A percentile compares a stretch with the other conserved stretches of the same genome.
Conservation (phyloP, 1,139 yeast species). For the Kurtzmaniella quercitrusa region DNA sequence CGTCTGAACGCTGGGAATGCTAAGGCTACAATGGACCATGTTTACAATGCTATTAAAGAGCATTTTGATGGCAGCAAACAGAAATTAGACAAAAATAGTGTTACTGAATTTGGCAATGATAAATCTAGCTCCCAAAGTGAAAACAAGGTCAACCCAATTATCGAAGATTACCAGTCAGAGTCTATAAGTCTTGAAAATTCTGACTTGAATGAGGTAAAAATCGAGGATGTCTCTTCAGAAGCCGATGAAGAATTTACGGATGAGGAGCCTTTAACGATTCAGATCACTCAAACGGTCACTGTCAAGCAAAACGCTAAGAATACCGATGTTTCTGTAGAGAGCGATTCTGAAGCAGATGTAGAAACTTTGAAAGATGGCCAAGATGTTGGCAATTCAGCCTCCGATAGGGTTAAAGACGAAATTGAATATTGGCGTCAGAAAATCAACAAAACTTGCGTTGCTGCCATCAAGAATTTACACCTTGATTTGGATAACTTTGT, state of each 20-base stretch:
- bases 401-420: slow-evolving; percentile 20
- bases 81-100: slow-evolving; percentile 10
- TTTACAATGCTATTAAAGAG: background rate
- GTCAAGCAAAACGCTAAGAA: slow-evolving; percentile 8
- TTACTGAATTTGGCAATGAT: too few relatives aligned
- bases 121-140: too few relatives aligned
- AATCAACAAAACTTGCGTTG: slow-evolving; percentile 37
- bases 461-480: slow-evolving; percentile 40
- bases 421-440: slow-evolving; percentile 30
- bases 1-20: slow-evolving; percentile 8
- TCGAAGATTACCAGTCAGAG: slow-evolving; percentile 10
- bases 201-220: too few relatives aligned
- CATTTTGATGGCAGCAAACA: background rate
- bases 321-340: background rate
- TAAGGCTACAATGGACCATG: slow-evolving; percentile 8
- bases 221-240: slow-evolving; percentile 1
- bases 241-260: slow-evolving; percentile 9
- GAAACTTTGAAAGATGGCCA: background rate
- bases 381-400: background rate
- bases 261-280: slow-evolving; percentile 22
- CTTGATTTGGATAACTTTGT: slow-evolving; percentile 36
- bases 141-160: slow-evolving; percentile 22
- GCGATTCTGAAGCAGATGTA: slow-evolving; percentile 1
- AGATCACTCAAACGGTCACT: slow-evolving; percentile 28
- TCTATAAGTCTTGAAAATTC: too few relatives aligned